Base-by-base conservation (phyloP, 2,329 filamentous ascomycete genomes). In the Ophiocordyceps sinensis region DNA sequence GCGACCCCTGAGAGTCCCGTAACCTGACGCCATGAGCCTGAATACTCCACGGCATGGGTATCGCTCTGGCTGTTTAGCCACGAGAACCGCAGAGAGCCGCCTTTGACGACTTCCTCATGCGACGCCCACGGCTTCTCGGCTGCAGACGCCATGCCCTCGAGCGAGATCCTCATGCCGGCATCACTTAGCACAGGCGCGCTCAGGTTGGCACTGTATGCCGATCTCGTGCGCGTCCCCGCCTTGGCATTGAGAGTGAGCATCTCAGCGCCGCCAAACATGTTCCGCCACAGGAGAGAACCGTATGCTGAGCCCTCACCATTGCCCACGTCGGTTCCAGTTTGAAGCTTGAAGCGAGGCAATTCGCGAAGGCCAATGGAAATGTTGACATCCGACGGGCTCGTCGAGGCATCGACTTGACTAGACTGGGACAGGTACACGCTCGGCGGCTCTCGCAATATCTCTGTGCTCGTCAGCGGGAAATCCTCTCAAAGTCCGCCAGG, bases 281-380 rank as follows among this genome's bases (percentile, higher is more conserved):
- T 98, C 50, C 91, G 80, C 68, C 87, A 80, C 40, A 89, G 71
- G 36, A 87, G 72, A 50, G 91, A 89, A 49, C 85, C 81, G 56
- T 94, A 96, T 4, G 88, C 89, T 8, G 88, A 94, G 30, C 89
- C 91, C 62, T 98, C 91, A 19, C 85, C 79, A 55, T 93, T 94
- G 47, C 91, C 91, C 37, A 94, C 73, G 57, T 96, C 89, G 9
- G 91, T 96, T 44, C 91, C 91, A 0, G 88, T 94, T 66, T 94
- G 94, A 53, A 96, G 74, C 44, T 87, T 78, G 54, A 96, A 77
- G 32, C 83, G 79, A 28, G 85, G 82, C 49, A 85, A 79, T 62
- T 98, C 89, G 41, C 77, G 77, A 43, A 95, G 72, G 52, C 81
- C 83, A 41, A 95, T 74, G 49, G 89, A 82, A 50, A 96, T 60